Conservation (phyloP, 2,329 filamentous ascomycete species). For the Mycosphaerella arachidis region DNA sequence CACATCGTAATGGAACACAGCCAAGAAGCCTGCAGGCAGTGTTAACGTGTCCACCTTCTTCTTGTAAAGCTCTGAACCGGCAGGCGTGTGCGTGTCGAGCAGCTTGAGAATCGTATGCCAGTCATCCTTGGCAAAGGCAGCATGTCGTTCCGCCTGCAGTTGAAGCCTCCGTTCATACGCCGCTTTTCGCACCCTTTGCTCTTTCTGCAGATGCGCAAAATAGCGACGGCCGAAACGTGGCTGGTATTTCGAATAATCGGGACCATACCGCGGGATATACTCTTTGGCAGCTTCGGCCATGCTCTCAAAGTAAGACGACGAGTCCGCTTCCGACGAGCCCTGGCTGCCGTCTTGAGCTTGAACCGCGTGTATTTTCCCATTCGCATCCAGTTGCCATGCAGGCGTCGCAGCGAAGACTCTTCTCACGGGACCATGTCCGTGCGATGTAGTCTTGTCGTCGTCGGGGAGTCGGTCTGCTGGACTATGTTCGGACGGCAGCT, state of each 20-base stretch:
- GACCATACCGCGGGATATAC: background rate
- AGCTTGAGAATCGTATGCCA: conserved; percentile 17
- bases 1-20: conserved; percentile 18
- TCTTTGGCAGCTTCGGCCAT: background rate
- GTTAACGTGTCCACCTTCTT: conserved; percentile 22
- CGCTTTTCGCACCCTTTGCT: background rate
- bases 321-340: background rate
- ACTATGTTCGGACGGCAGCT: background rate
- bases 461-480: background rate
- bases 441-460: background rate
- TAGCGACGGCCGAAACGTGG: background rate
- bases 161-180: background rate
- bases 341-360: background rate
- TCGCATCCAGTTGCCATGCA: background rate
- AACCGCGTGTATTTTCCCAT: background rate
- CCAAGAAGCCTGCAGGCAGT: conserved; percentile 17
- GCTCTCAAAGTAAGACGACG: background rate
- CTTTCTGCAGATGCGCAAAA: background rate
- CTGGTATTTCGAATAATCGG: background rate
- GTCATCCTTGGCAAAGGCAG: background rate
- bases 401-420: background rate
- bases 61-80: conserved; percentile 6
- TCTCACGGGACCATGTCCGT: background rate
- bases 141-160: conserved; percentile 8
- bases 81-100: conserved; percentile 17